These are phyloP conservation scores for Neurospora sp. DNA, from an alignment of 495 filamentous ascomycete species.

Conservation along the genomic window DNA sequence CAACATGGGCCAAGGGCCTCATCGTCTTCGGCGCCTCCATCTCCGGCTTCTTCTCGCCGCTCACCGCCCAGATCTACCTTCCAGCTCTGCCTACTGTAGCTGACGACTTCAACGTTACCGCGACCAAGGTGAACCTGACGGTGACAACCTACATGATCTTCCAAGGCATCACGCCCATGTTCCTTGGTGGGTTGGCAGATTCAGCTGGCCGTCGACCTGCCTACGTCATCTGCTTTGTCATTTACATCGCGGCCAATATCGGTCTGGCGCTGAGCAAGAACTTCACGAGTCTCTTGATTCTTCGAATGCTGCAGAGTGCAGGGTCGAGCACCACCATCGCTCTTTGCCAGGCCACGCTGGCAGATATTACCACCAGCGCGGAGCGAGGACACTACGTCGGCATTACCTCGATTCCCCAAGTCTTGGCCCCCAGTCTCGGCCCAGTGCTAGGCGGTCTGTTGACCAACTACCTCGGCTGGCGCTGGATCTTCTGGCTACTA, in stretches of 20 bases:
- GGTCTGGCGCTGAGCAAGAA: conserved; percentile 40
- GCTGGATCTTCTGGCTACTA: conserved; percentile 61
- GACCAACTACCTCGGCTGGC: conserved; percentile 52
- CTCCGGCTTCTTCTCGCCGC: conserved; percentile 58
- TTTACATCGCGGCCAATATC: conserved; percentile 49
- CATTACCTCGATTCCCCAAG: conserved; percentile 26
- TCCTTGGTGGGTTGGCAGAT: conserved; percentile 49
- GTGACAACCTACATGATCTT: conserved; percentile 54
- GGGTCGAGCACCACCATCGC: conserved; percentile 43
- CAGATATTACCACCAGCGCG: conserved; percentile 41
- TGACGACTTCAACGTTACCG: conserved; percentile 41
- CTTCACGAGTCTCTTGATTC: conserved; percentile 41
- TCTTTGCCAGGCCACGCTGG: conserved; percentile 45
- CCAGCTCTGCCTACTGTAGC: conserved; percentile 52
- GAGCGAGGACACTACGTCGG: conserved; percentile 42
- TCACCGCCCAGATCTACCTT: conserved; percentile 63
- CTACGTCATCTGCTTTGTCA: conserved; percentile 42
- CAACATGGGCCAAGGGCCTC: conserved; percentile 44
- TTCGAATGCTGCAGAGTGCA: conserved; percentile 46
- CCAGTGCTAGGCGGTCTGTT: conserved; percentile 47
- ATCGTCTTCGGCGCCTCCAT: conserved; percentile 52
- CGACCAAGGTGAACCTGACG: conserved; percentile 50
- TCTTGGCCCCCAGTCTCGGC: conserved; percentile 26
- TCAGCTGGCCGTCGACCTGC: conserved; percentile 42
- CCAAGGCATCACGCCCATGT: conserved; percentile 47